Conservation (phyloP, 192 early-diverging fungal genomes). For the Nowakowskiella sp. region DNA sequence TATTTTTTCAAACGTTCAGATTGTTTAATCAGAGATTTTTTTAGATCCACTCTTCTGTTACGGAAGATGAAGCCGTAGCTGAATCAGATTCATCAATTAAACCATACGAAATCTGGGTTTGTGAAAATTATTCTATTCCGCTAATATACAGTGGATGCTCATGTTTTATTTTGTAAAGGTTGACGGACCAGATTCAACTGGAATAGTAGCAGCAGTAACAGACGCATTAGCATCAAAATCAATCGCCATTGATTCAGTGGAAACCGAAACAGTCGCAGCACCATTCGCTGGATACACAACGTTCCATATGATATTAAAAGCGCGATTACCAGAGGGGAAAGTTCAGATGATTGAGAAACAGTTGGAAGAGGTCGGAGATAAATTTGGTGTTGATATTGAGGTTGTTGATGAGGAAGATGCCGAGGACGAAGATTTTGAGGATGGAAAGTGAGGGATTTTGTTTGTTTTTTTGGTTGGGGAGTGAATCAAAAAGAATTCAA, state of each 20-base stretch:
- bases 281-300: background rate
- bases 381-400: background rate
- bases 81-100: background rate
- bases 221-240: background rate
- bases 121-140: background rate
- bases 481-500: too few relatives aligned
- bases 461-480: too few relatives aligned
- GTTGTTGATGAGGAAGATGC: background rate
- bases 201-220: background rate
- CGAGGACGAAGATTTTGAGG: too few relatives aligned
- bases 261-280: background rate
- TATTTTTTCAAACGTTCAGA: background rate
- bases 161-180: background rate
- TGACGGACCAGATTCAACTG: background rate
- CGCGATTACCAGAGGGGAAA: background rate
- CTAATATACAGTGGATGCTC: background rate
- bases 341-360: background rate
- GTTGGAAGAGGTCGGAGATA: background rate
- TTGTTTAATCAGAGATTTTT: background rate
- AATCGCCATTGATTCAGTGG: background rate
- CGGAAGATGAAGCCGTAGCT: background rate
- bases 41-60: background rate
- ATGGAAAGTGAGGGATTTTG: too few relatives aligned
- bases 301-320: background rate
- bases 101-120: background rate